phyloP scores from a whole-genome alignment of 1,284 basidiomycete genomes.

The Irpex sp. region DNA sequence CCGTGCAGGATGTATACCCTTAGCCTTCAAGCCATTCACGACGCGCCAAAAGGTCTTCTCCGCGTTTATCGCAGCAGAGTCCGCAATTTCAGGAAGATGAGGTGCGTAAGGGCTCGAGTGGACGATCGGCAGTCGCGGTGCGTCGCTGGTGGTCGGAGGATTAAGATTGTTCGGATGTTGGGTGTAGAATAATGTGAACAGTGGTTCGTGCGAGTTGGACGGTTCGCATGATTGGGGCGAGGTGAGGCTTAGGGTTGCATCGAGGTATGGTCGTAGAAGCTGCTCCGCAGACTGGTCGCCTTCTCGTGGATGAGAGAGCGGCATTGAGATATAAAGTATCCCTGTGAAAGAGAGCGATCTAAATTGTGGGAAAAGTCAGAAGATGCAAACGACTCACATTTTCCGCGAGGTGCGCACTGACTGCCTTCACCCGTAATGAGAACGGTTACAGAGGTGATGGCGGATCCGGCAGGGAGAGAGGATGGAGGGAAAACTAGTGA shows the following conservation, averaged over 20 bases:
- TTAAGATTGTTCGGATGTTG: slow-evolving; percentile 29
- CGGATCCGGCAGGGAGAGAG: slow-evolving; percentile 44
- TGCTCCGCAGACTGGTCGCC: slow-evolving; percentile 35
- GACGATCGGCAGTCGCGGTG: slow-evolving; percentile 28
- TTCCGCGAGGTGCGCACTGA: slow-evolving; percentile 79
- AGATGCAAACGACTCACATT: slow-evolving; percentile 54
- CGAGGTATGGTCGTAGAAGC: slow-evolving; percentile 60
- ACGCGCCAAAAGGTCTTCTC: slow-evolving; percentile 62
- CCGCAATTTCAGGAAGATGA: slow-evolving; percentile 51
- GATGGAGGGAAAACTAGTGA: slow-evolving; percentile 83
- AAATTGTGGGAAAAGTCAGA: neutral
- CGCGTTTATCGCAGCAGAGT: slow-evolving; percentile 54
- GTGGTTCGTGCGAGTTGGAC: slow-evolving; percentile 25
- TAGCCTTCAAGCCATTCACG: slow-evolving; percentile 21
- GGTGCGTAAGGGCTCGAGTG: slow-evolving; percentile 36
- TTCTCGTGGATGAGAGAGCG: slow-evolving; percentile 28
- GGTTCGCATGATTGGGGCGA: slow-evolving; percentile 13
- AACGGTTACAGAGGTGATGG: slow-evolving; percentile 56
- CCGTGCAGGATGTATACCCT: slow-evolving; percentile 12
- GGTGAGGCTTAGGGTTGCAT: slow-evolving; percentile 41
- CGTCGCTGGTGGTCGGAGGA: slow-evolving; percentile 6
- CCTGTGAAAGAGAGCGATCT: slow-evolving; percentile 32
- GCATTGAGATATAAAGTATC: slow-evolving; percentile 60
- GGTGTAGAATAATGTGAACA: slow-evolving; percentile 57
- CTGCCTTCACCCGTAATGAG: slow-evolving; percentile 83